Base-by-base conservation (phyloP, 345 rosid species). In the Gossypium longicalyx region DNA sequence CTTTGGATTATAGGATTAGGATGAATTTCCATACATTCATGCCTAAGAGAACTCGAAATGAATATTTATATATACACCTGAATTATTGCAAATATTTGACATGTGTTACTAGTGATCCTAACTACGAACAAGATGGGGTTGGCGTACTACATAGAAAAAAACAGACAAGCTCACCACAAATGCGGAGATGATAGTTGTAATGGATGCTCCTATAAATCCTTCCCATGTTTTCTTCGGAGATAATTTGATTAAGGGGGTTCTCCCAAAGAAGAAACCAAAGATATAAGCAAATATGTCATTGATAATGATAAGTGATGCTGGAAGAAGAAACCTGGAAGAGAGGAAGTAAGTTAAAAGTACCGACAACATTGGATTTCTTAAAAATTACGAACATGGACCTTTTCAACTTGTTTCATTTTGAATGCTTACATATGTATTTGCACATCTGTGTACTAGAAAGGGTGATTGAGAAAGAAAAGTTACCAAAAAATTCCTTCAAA, bases 171-270 rank as follows among this genome's bases (percentile, higher is more conserved):
- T 83, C 75, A 95, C 99, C 85, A 87, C 72, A 87, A 93, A 93
- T 41, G 99, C 98, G 79, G 96, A 89, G 79, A 89, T 89, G 70
- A 95, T 88, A 44, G 99, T 95, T 48, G 97, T 82, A 62, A 95
- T 83, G 74, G 97, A 93, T 49, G 96, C 99, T 76, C 99, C 98
- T 27, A 91, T 90, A 80, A 95, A 95, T 41, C 98, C 99, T 75
- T 95, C 99, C 99, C 98, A 95, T 60, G 98, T 95, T 85, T 95
- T 93, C 90, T 95, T 95, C 20, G 98, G 98, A 77, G 98, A 93
- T 76, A 95, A 86, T 84, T 93, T 91, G 85, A 95, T 95, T 82
- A 95, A 82, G 1, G 97, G 99, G 16, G 98, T 95, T 89, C 82
- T 87, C 76, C 99, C 99, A 70, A 95, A 95, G 86, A 95, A 95